Evolutionary conservation across 2,329 filamentous ascomycete species (phyloP).

Genomic region (Teratosphaeria nubilosa): DNA sequence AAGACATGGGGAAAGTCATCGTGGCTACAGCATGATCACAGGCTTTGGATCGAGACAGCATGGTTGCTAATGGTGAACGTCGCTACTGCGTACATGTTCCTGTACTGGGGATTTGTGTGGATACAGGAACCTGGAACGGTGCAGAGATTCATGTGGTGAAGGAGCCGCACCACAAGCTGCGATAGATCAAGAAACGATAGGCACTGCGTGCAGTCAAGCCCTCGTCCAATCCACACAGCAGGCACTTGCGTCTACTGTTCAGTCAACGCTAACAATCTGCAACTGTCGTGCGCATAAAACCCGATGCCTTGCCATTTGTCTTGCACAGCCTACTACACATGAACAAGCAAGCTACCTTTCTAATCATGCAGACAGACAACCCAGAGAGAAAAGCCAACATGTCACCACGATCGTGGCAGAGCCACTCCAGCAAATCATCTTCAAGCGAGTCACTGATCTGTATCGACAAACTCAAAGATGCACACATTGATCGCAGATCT

Average conservation of each 20-base stretch:
- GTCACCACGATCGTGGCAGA: background rate
- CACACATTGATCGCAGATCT: background rate
- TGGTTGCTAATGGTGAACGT: constrained; percentile 61
- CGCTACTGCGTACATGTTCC: constrained; percentile 60
- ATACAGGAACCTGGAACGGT: constrained; percentile 45
- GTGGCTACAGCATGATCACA: constrained; percentile 21
- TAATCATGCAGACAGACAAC: background rate
- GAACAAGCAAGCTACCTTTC: background rate
- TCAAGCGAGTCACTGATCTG: background rate
- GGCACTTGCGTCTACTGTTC: background rate
- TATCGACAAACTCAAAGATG: background rate
- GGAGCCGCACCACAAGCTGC: background rate
- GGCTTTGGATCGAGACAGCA: constrained; percentile 51
- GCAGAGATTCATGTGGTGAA: constrained; percentile 76
- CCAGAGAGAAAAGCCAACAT: background rate
- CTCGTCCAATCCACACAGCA: background rate
- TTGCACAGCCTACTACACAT: background rate
- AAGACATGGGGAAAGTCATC: background rate
- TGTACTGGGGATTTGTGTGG: constrained; percentile 61
- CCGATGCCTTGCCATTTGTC: background rate
- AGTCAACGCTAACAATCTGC: background rate
- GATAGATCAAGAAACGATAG: background rate
- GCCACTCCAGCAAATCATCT: background rate
- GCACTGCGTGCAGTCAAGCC: background rate
- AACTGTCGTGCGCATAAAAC: background rate